These are phyloP conservation scores for Calonectria fujianensis DNA, from an alignment of 2,329 filamentous ascomycete species.

Conservation along the genomic window DNA sequence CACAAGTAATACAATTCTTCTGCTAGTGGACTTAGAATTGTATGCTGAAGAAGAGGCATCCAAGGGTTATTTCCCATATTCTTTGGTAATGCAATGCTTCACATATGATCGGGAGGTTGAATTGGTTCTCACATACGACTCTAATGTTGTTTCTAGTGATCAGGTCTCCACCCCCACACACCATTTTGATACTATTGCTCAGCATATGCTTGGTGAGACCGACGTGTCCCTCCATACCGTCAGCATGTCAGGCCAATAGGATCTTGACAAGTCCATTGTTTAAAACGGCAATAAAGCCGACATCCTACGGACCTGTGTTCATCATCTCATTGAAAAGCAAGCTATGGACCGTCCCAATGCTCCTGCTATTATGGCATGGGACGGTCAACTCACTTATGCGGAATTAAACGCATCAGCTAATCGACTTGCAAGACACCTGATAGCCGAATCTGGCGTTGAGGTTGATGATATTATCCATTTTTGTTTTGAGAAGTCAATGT, in stretches of 20 bases:
- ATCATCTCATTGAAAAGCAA: constrained; percentile 44
- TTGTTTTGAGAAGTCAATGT: constrained; percentile 31
- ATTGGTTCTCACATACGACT: constrained; percentile 7
- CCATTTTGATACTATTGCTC: constrained; percentile 3
- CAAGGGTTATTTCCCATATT: constrained; percentile 13
- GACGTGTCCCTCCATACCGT: not conserved
- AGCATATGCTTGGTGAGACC: not conserved
- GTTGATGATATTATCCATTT: constrained; percentile 15
- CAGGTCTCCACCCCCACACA: not conserved
- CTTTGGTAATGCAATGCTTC: constrained; percentile 22
- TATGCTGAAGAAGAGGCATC: constrained; percentile 6
- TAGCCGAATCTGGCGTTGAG: not conserved
- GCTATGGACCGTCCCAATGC: constrained; percentile 28
- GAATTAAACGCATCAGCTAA: constrained; percentile 37
- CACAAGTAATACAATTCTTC: not conserved
- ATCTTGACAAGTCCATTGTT: not conserved
- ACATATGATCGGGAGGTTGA: constrained; percentile 3
- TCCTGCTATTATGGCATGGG: constrained; percentile 53
- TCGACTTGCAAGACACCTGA: constrained; percentile 31
- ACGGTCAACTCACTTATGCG: constrained; percentile 50
- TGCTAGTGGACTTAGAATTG: constrained; percentile 35
- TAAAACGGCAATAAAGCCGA: not conserved
- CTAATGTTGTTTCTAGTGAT: not conserved
- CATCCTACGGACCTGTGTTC: constrained; percentile 37
- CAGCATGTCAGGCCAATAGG: not conserved